Conservation (phyloP, 1,284 basidiomycete genomes). For the Fomitopsis betulina region DNA sequence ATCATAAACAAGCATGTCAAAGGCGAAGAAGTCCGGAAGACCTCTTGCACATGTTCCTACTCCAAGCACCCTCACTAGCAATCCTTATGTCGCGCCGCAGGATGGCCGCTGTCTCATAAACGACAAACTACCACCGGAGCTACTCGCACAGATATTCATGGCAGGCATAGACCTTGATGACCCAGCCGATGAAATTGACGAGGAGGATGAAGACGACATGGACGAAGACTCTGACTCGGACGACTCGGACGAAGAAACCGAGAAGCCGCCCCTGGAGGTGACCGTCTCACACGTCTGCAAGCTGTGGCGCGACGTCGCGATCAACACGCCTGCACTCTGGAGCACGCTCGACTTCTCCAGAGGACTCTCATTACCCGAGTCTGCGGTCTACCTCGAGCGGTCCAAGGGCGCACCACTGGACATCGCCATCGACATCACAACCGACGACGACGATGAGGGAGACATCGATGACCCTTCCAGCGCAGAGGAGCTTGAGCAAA, state of each 20-base stretch:
- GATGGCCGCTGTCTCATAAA: slow-evolving; percentile 47
- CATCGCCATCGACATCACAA: slow-evolving; percentile 23
- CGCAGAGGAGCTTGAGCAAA: slow-evolving; percentile 32
- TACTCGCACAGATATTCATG: slow-evolving; percentile 54
- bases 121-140: slow-evolving; percentile 51
- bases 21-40: background rate
- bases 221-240: slow-evolving; percentile 22
- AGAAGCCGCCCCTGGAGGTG: slow-evolving; percentile 32
- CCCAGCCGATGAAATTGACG: slow-evolving; percentile 23
- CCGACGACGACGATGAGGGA: slow-evolving; percentile 41
- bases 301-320: slow-evolving; percentile 29
- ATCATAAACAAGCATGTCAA: background rate
- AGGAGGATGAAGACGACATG: slow-evolving; percentile 27
- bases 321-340: slow-evolving; percentile 32
- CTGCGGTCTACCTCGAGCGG: slow-evolving; percentile 39
- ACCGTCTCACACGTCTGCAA: slow-evolving; percentile 41
- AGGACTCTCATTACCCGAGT: slow-evolving; percentile 38
- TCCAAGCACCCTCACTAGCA: slow-evolving; percentile 3
- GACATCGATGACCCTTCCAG: slow-evolving; percentile 47
- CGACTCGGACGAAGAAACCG: slow-evolving; percentile 19
- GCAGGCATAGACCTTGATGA: slow-evolving; percentile 22
- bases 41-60: background rate
- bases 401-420: slow-evolving; percentile 31
- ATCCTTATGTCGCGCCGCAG: slow-evolving; percentile 38
- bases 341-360: slow-evolving; percentile 39